A percentile compares a stretch with the other conserved stretches of the same genome.
Evolutionary conservation across 1,139 yeast genomes (phyloP).

Genomic region (Kodamaea sp.): DNA sequence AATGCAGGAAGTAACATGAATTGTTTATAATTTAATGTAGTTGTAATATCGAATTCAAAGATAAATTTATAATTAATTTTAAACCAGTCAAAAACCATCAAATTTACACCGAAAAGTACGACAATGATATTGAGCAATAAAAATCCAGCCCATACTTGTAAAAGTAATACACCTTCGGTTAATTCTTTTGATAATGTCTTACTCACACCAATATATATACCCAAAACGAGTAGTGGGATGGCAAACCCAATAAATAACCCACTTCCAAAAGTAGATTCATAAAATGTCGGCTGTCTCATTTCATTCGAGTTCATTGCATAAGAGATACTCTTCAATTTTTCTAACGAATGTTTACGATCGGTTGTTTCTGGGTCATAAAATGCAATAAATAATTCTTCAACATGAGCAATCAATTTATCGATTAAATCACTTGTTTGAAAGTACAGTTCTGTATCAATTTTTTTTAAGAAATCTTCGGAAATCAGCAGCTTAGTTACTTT

Average conservation of each 20-base stretch:
- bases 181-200: conserved; percentile 35
- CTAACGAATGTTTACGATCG: conserved; percentile 71
- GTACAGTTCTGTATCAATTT: conserved; percentile 49
- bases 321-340: conserved; percentile 56
- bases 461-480: conserved; percentile 55
- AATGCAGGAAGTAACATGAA: conserved; percentile 61
- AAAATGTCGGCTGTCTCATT: conserved; percentile 28
- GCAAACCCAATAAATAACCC: conserved; percentile 73
- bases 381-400: conserved; percentile 65
- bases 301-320: conserved; percentile 37
- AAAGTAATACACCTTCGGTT: conserved; percentile 54
- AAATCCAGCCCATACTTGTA: conserved; percentile 94
- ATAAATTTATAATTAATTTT: conserved; percentile 88
- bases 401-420: conserved; percentile 57
- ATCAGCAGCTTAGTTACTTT: conserved; percentile 56
- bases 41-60: conserved; percentile 77
- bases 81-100: conserved; percentile 66
- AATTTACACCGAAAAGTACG: conserved; percentile 62
- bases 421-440: conserved; percentile 64
- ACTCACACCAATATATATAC: conserved; percentile 47
- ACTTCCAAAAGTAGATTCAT: conserved; percentile 47
- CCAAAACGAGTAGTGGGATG: conserved; percentile 57
- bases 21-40: conserved; percentile 66
- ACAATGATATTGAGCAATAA: conserved; percentile 59
- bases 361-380: conserved; percentile 62